Percentiles rank a stretch among this genome's conserved stretches.
These are phyloP conservation scores for Edaphochlamys debaryana DNA, from an alignment of 139 green algal genomes.

Conservation along the genomic window DNA sequence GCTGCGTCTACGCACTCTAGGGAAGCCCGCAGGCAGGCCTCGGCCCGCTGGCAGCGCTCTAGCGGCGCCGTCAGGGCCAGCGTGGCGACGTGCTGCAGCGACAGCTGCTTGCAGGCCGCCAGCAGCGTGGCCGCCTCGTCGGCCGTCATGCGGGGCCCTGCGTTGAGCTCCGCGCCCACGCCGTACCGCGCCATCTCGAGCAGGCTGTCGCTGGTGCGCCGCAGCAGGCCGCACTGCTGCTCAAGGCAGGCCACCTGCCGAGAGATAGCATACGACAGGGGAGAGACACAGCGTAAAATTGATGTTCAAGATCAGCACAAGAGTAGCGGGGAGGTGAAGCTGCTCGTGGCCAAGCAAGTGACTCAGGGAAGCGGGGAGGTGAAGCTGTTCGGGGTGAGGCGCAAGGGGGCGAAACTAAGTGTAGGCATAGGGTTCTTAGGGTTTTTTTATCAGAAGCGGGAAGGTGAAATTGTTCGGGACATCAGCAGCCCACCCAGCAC, in stretches of 20 bases:
- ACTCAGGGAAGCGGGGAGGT: no score
- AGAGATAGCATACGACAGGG: no score
- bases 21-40: neutral
- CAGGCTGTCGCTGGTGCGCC: constrained; percentile 5
- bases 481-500: no score
- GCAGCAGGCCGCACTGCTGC: constrained; percentile 9
- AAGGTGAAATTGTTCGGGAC: no score
- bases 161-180: constrained; percentile 1
- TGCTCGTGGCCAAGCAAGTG: no score
- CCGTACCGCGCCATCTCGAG: constrained; percentile 30
- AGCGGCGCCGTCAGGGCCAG: neutral
- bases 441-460: no score
- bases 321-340: no score
- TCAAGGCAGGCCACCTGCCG: neutral
- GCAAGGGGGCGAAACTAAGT: no score
- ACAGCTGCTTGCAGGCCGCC: constrained; percentile 12
- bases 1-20: neutral
- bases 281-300: no score
- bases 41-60: neutral
- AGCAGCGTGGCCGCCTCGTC: constrained; percentile 5
- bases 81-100: constrained; percentile 6
- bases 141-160: neutral
- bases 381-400: no score
- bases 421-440: no score
- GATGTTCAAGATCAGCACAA: no score